phyloP scores from a whole-genome alignment of 2,329 filamentous ascomycete species.

The Botrytis medusae region DNA sequence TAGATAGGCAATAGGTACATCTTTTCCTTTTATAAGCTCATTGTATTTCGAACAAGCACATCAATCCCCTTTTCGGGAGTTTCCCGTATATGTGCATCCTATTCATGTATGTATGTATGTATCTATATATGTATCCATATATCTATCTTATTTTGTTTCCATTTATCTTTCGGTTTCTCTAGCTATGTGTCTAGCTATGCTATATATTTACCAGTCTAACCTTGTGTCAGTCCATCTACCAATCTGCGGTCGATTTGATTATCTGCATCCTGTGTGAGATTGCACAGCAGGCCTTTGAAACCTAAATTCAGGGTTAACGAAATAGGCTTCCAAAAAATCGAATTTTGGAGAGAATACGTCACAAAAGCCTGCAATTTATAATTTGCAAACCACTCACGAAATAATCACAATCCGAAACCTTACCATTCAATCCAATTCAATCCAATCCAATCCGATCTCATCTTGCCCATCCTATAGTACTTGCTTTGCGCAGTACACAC shows the following conservation, averaged over 20 bases:
- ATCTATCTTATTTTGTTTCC: too few relatives aligned
- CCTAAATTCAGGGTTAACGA: neutral
- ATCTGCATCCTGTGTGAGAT: neutral
- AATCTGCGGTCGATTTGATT: neutral
- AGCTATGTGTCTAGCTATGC: too few relatives aligned
- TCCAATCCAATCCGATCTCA: neutral
- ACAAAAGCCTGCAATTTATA: neutral
- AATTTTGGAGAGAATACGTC: neutral
- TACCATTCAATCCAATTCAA: neutral
- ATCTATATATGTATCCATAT: too few relatives aligned
- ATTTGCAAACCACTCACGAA: neutral
- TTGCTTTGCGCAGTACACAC: neutral
- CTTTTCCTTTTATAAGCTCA: neutral
- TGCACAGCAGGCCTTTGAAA: neutral
- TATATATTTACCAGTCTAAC: neutral
- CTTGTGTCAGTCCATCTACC: neutral
- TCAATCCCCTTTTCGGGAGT: neutral
- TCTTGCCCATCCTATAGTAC: neutral
- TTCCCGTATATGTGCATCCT: neutral
- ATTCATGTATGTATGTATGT: too few relatives aligned
- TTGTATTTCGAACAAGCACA: neutral
- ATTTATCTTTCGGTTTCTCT: neutral
- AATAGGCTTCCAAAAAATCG: neutral
- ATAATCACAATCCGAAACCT: neutral
- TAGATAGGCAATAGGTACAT: neutral